Conservation (phyloP, 2,329 filamentous ascomycete genomes). For the Phaeomoniella chlamydospora region DNA sequence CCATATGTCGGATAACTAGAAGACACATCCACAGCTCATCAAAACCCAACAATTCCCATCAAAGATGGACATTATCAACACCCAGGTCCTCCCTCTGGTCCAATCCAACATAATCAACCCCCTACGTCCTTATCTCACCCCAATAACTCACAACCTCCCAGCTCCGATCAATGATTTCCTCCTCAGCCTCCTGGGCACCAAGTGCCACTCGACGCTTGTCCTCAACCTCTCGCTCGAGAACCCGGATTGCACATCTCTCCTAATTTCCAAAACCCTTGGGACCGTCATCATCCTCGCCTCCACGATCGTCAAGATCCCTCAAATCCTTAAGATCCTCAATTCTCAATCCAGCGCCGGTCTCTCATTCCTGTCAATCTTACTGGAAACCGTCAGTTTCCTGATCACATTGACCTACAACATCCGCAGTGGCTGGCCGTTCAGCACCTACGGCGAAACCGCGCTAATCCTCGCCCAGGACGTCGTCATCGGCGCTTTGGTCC, state of each 20-base stretch:
- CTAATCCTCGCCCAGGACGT: conserved; percentile 89
- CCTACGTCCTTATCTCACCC: conserved; percentile 38
- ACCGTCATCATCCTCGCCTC: conserved; percentile 86
- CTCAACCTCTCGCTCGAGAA: conserved; percentile 66
- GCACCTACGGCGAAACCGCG: conserved; percentile 89
- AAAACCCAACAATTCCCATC: too few species aligned
- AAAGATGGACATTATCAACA: neutral
- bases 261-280: conserved; percentile 80
- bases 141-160: conserved; percentile 61
- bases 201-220: conserved; percentile 76
- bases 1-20: too few species aligned
- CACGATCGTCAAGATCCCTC: conserved; percentile 87
- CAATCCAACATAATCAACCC: conserved; percentile 25
- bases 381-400: conserved; percentile 78
- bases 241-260: conserved; percentile 71
- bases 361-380: conserved; percentile 78
- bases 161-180: conserved; percentile 59
- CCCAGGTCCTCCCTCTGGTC: conserved; percentile 7
- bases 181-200: conserved; percentile 62
- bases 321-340: conserved; percentile 80
- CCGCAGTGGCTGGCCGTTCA: conserved; percentile 85
- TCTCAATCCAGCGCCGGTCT: conserved; percentile 72
- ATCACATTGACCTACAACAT: conserved; percentile 87
- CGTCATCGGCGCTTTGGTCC: conserved; percentile 70
- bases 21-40: too few species aligned